phyloP scores from a whole-genome alignment of 768 basidiomycete genomes.

The Kwoniella heveanensis region DNA sequence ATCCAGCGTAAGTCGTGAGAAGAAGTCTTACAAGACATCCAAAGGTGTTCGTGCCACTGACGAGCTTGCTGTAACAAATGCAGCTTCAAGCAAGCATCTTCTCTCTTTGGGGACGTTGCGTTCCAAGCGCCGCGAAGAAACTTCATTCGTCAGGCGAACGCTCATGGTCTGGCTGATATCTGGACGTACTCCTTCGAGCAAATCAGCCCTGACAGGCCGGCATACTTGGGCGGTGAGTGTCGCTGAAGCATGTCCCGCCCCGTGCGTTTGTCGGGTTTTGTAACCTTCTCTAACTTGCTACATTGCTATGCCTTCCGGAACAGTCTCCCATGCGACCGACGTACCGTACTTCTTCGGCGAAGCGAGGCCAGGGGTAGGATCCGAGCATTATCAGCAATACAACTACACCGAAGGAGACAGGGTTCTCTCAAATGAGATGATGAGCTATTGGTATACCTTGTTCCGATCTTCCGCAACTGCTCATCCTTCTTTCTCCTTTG shows the following conservation, averaged over 20 bases:
- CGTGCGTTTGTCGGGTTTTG: no score
- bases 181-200: constrained; percentile 51
- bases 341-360: constrained; percentile 16
- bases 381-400: constrained; percentile 5
- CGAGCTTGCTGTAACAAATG: no score
- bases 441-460: no score
- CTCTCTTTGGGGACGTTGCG: constrained; percentile 42
- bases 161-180: constrained; percentile 30
- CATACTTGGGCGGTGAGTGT: constrained; percentile 1
- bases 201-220: constrained; percentile 1
- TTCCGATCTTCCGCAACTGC: no score
- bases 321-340: constrained; percentile 16
- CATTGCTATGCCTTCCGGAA: no score
- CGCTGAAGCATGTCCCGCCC: no score
- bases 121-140: constrained; percentile 50
- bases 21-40: no score
- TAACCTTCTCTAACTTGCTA: no score
- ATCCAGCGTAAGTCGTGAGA: constrained; percentile 27
- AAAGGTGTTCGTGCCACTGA: no score
- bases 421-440: constrained; percentile 17
- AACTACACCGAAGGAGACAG: constrained; percentile 35
- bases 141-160: constrained; percentile 40
- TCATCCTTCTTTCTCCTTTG: no score
- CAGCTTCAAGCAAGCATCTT: constrained; percentile 43
- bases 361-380: constrained; percentile 9